A percentile compares a stretch with the other conserved stretches of the same genome.
These are phyloP conservation scores for Rosa multiflora DNA, from an alignment of 306 rosid species.

Conservation along the genomic window DNA sequence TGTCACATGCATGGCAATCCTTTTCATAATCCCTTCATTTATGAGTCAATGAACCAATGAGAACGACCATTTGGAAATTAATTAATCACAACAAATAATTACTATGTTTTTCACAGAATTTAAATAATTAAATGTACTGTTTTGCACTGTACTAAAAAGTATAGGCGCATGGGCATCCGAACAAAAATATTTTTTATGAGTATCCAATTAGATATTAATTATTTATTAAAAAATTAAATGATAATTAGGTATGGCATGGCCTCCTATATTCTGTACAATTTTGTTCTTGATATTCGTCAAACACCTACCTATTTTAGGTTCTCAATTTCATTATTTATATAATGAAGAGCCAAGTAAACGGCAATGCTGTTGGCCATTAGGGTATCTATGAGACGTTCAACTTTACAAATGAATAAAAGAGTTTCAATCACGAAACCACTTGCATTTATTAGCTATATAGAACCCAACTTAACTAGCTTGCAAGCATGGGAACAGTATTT, in stretches of 20 bases:
- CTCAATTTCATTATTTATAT: neutral
- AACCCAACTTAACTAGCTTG: neutral
- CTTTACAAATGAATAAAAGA: neutral
- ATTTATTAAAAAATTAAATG: too few relatives aligned
- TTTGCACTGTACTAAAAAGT: neutral
- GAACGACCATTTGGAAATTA: too few relatives aligned
- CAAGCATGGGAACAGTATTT: neutral
- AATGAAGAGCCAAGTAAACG: neutral
- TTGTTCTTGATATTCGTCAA: neutral
- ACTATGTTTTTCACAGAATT: neutral
- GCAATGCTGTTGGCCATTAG: neutral
- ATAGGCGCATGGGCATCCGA: constrained; percentile 8
- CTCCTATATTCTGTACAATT: neutral
- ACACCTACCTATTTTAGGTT: neutral
- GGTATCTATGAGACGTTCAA: neutral
- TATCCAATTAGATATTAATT: too few relatives aligned
- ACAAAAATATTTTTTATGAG: neutral
- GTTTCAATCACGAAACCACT: neutral
- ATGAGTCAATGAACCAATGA: too few relatives aligned
- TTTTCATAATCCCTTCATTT: too few relatives aligned
- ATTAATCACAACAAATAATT: too few relatives aligned
- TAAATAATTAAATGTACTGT: neutral
- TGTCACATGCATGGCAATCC: too few relatives aligned
- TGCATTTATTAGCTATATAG: neutral
- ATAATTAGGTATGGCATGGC: neutral